Evolutionary conservation across 2,329 filamentous ascomycete species (phyloP), one percentile per base, ranked within the genome.

Genomic region (Ascochyta clinopodiicola): DNA sequence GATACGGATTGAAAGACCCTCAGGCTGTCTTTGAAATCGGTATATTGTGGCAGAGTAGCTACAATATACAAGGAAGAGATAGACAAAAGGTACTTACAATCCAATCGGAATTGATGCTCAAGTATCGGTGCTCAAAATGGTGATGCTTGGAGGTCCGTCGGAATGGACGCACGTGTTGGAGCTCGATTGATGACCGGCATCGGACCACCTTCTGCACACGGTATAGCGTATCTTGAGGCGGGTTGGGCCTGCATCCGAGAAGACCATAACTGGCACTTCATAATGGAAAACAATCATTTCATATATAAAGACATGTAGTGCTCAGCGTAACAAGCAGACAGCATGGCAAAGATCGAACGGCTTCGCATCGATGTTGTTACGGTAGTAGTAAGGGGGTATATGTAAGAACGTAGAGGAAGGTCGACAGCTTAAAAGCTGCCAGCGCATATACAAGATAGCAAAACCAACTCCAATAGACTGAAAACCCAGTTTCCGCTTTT

Each of bases 361-460:
- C 32, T n/a, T 29, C 3, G 24, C 21, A 42, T 42, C 48, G 48
- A 32, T 45, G 32, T 46, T 46, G 40, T 46, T n/a, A 19, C 29
- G 29, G 35, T 45, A 43, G 21, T 45, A 48, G 27, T 49, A 42
- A 44, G 52, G 56, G 55, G 56, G 56, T 59, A 59, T 59, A 51
- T 50, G 48, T 52, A 49, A 48, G 21, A 48, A 51, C 31, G 15
- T 38, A 22, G 40, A 27, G 40, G n/a, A 38, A 40, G n/a, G 52
- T 32, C 15, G 24, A 47, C 25, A 53, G 40, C 40, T 36, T 35
- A 9, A 36, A 27, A 48, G 44, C 48, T 29, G 47, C 34, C 29
- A 17, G 35, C 48, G 21, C 35, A 53, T 42, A 34, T 39, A 49
- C 47, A 51, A 32, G 5, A 37, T 21, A 7, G 51, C 32, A 43